These are phyloP conservation scores for Leccinum imitatum DNA, from an alignment of 768 basidiomycete genomes.

Conservation along the genomic window DNA sequence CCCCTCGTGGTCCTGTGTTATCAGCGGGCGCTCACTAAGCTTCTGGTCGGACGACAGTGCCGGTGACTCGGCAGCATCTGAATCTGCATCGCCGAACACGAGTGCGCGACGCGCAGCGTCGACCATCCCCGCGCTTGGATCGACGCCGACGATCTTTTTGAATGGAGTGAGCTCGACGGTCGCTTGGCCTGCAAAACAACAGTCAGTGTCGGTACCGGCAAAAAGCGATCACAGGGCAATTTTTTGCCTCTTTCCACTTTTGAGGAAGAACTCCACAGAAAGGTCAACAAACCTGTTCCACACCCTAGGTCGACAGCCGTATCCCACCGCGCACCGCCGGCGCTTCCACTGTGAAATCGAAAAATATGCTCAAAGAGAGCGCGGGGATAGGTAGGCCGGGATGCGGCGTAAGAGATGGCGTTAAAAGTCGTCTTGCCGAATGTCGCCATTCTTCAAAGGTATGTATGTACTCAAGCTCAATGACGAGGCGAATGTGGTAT, in stretches of 20 bases:
- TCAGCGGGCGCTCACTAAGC: background rate
- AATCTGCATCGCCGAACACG: slow-evolving; percentile 12
- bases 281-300: slow-evolving; percentile 62
- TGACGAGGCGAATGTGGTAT: background rate
- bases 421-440: slow-evolving; percentile 74
- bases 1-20: background rate
- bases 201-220: background rate
- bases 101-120: slow-evolving; percentile 42
- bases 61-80: background rate
- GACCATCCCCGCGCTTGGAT: slow-evolving; percentile 76
- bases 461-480: background rate
- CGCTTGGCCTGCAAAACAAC: slow-evolving; percentile 58
- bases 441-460: slow-evolving; percentile 55
- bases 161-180: slow-evolving; percentile 60
- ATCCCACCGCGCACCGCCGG: slow-evolving; percentile 40
- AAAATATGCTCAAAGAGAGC: slow-evolving; percentile 64
- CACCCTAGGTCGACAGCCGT: slow-evolving; percentile 77
- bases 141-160: slow-evolving; percentile 61
- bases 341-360: slow-evolving; percentile 46
- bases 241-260: background rate
- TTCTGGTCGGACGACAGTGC: background rate
- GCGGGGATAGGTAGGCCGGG: slow-evolving; percentile 71
- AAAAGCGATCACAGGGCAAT: background rate
- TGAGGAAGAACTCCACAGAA: background rate
- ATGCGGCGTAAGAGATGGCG: slow-evolving; percentile 61